Evolutionary conservation across 495 filamentous ascomycete genomes (phyloP), one percentile per base, ranked within the genome.

Genomic region (Staphylotrichum longicolle): DNA sequence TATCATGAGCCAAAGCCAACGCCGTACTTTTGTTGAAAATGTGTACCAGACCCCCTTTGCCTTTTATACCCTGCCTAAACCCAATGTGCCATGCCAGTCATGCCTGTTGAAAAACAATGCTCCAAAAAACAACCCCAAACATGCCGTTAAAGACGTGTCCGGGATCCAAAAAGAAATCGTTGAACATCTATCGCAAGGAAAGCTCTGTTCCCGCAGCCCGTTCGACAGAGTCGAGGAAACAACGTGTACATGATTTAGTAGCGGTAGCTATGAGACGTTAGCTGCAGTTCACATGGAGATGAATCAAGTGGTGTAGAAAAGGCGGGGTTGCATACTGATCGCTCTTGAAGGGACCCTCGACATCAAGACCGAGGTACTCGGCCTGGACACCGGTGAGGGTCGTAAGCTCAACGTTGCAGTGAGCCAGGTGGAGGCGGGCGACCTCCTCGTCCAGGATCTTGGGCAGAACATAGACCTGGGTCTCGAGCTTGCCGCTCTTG

Each of bases 401-500:
- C 65, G 90, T 87, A 64, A 98, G 83, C 84, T 98, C 91, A 74
- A 83, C 94, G 78, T 96, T 96, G 83, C 95, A 89, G 83, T 98
- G 95, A 56, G 82, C 86, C 69, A 98, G 79, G 79, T 98, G 94
- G 65, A 96, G 89, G 68, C 87, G 83, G 67, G 94, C 94, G 71
- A 98, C 94, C 80, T 96, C 90, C 86, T 98, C 94, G 66, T 98
- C 94, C 45, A 98, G 85, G 66, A 96, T 91, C 92, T 98, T 98
- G 72, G 94, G 94, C 60, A 98, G 86, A 58, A 96, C 93, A 77
- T 95, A 97, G 81, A 98, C 95, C 68, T 93, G 88, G 69, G 94
- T 82, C 61, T 83, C 81, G 74, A 96, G 93, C 85, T 94, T 94
- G 68, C 80, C 82, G 55, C 84, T 84, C 83, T 91, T 90, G 77